A percentile compares a stretch with the other conserved stretches of the same genome.
phyloP scores from a whole-genome alignment of 306 rosid species.

The Prunus fruticosa region DNA sequence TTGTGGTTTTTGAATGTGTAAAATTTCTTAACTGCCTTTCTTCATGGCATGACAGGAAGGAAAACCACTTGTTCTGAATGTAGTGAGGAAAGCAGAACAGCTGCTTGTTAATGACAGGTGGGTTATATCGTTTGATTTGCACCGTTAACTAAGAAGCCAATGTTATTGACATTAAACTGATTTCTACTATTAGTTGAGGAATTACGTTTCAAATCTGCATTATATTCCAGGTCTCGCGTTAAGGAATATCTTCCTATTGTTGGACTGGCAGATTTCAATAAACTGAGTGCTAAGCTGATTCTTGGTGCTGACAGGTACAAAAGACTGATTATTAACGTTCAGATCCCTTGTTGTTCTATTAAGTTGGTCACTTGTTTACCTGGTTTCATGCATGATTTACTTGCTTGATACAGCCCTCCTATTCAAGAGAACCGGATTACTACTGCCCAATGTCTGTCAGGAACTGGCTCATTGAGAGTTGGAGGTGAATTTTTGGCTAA shows the following conservation, averaged over 20 bases:
- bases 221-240: constrained; percentile 61
- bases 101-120: constrained; percentile 71
- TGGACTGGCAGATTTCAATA: constrained; percentile 85
- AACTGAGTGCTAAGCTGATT: constrained; percentile 89
- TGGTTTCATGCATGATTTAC: not conserved
- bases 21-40: not conserved
- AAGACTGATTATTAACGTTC: not conserved
- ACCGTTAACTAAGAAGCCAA: not conserved
- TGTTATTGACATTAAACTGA: not conserved
- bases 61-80: constrained; percentile 92
- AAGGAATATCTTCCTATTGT: constrained; percentile 91
- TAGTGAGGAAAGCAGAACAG: constrained; percentile 78
- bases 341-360: not conserved
- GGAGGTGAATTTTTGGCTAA: constrained; percentile 95
- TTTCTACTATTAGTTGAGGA: not conserved
- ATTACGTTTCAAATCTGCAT: not conserved
- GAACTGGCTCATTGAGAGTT: constrained; percentile 96
- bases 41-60: constrained; percentile 65
- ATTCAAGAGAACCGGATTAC: constrained; percentile 78
- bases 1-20: not conserved
- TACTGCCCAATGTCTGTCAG: constrained; percentile 93
- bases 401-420: constrained; percentile 64
- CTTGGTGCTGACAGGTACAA: constrained; percentile 86
- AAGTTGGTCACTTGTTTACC: not conserved
- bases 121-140: constrained; percentile 8